Percentiles rank a stretch among this genome's conserved stretches.
phyloP scores from a whole-genome alignment of 345 rosid genomes.

The Aquilaria sinensis region DNA sequence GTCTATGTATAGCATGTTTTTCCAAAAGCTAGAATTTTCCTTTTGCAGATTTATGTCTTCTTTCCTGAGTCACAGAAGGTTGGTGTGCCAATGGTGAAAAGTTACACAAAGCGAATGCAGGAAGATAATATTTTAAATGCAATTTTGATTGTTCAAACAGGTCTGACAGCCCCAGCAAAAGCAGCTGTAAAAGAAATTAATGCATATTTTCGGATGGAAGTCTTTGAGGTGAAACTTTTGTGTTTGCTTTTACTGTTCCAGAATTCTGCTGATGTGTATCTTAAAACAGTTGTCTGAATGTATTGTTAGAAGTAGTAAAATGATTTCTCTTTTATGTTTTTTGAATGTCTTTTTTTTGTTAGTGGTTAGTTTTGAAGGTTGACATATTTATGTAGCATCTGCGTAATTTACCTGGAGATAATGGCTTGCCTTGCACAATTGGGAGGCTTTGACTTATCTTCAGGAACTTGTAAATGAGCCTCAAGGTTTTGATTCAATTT shows the following conservation, averaged over 20 bases:
- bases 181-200: slow-evolving; percentile 25
- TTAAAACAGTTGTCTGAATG: no score
- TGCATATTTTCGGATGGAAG: slow-evolving; percentile 35
- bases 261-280: not conserved
- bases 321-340: no score
- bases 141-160: slow-evolving; percentile 39
- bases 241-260: not conserved
- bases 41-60: slow-evolving; percentile 44
- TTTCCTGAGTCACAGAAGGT: slow-evolving; percentile 44
- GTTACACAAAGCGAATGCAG: slow-evolving; percentile 34
- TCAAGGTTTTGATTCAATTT: no score
- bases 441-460: no score
- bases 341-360: no score
- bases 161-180: slow-evolving; percentile 36
- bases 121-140: slow-evolving; percentile 30
- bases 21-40: not conserved
- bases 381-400: no score
- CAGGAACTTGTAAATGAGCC: no score
- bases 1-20: not conserved
- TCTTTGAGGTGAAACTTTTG: slow-evolving; percentile 32
- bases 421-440: no score
- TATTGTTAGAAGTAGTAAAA: no score
- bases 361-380: no score
- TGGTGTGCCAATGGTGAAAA: slow-evolving; percentile 37
- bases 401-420: no score